These are phyloP conservation scores for Emericellopsis atlantica DNA, from an alignment of 2,329 filamentous ascomycete species.

Conservation along the genomic window DNA sequence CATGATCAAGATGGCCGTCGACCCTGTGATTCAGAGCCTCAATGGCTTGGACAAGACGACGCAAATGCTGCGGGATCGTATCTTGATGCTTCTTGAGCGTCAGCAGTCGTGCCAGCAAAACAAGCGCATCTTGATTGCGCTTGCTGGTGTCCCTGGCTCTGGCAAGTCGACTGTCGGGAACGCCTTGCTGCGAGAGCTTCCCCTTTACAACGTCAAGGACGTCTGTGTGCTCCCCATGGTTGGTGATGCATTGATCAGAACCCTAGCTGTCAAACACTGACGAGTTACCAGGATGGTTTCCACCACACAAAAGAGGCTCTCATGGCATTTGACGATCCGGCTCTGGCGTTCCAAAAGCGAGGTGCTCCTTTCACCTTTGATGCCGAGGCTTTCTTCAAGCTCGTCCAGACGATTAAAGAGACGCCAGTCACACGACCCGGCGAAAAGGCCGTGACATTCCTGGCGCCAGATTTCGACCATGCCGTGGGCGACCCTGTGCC, in stretches of 20 bases:
- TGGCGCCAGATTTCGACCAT: constrained; percentile 35
- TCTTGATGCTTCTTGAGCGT: not conserved
- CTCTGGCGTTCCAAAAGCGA: constrained; percentile 11
- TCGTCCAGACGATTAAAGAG: constrained; percentile 8
- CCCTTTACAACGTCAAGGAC: constrained; percentile 5
- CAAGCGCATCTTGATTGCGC: constrained; percentile 1
- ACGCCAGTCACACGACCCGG: constrained; percentile 9
- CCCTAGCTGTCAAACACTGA: not conserved
- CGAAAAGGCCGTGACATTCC: constrained; percentile 6
- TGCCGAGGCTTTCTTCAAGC: constrained; percentile 8
- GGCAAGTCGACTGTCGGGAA: constrained; percentile 1
- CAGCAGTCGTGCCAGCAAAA: not conserved
- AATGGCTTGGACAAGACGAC: not conserved
- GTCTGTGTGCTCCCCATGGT: constrained; percentile 13
- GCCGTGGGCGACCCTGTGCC: constrained; percentile 30
- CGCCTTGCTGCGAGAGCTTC: constrained; percentile 8
- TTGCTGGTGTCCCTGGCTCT: constrained; percentile 2
- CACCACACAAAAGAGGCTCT: constrained; percentile 12
- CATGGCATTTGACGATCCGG: constrained; percentile 8
- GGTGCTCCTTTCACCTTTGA: constrained; percentile 20
- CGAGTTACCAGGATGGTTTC: constrained; percentile 13
- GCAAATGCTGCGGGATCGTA: not conserved
- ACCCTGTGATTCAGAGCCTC: too few relatives aligned
- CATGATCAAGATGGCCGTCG: too few relatives aligned
- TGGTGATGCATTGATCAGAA: not conserved